phyloP scores from a whole-genome alignment of 2,329 filamentous ascomycete genomes.

The Fusarium luffae region DNA sequence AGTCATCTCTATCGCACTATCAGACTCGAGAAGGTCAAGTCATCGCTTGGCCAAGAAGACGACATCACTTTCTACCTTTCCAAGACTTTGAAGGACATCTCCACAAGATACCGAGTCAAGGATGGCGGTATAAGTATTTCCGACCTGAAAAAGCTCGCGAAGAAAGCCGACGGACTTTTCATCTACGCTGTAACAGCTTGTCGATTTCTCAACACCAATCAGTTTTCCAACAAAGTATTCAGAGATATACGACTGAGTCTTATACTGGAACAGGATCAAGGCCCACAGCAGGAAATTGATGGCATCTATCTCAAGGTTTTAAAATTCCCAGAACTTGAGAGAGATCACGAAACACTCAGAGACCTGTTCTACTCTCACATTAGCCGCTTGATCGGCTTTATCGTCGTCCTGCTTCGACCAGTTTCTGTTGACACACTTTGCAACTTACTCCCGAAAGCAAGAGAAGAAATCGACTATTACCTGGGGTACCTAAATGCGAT shows the following conservation, averaged over 20 bases:
- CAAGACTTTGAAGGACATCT: not conserved
- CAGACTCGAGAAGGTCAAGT: not conserved
- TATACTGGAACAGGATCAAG: not conserved
- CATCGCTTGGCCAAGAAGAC: too few species aligned
- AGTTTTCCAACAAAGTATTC: not conserved
- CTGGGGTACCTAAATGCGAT: conserved; percentile 4
- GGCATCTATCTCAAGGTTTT: conserved; percentile 17
- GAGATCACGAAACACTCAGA: not conserved
- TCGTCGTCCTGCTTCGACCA: conserved; percentile 1
- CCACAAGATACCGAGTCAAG: not conserved
- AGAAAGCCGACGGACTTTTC: conserved; percentile 15
- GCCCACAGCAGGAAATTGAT: conserved; percentile 5
- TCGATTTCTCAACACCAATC: not conserved
- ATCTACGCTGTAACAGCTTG: conserved; percentile 23
- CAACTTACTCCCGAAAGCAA: too few species aligned
- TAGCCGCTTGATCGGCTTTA: not conserved
- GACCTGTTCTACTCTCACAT: not conserved
- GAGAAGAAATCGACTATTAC: fast-evolving
- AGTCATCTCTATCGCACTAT: not conserved
- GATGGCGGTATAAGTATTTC: not conserved
- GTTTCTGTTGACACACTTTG: not conserved
- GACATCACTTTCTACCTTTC: conserved; percentile 15
- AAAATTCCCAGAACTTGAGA: too few species aligned
- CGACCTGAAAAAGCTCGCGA: not conserved
- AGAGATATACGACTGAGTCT: not conserved